Evolutionary conservation across 2,329 filamentous ascomycete genomes (phyloP).

Genomic region (Mycosphaerella sp.): DNA sequence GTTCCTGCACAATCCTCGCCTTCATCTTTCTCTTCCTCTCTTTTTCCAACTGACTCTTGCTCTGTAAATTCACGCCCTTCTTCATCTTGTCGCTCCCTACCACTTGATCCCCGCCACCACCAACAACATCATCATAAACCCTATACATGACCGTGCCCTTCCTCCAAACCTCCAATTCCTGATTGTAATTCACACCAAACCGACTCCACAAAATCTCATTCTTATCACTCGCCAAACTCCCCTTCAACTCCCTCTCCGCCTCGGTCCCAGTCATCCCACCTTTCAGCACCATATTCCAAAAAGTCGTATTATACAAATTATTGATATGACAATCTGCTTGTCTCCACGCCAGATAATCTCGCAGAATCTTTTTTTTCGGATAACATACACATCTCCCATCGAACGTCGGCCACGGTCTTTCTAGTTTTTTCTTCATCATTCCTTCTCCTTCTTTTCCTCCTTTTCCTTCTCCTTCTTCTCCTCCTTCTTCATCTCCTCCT

Average conservation of each 20-base stretch:
- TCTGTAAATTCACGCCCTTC: conserved; percentile 10
- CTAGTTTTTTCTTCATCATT: conserved; percentile 50
- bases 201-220: conserved; percentile 89
- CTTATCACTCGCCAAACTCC: conserved; percentile 79
- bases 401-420: conserved; percentile 76
- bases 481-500: conserved; percentile 20
- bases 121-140: conserved; percentile 33
- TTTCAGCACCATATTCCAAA: conserved; percentile 79
- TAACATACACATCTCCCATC: conserved; percentile 90
- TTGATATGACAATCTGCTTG: conserved; percentile 99
- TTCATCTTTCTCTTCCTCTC: conserved; percentile 75
- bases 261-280: conserved; percentile 70
- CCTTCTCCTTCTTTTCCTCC: conserved; percentile 20
- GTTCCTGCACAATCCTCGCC: conserved; percentile 72
- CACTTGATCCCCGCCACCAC: background rate
- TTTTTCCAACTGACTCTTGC: conserved; percentile 73
- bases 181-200: conserved; percentile 96
- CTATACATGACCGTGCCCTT: conserved; percentile 90
- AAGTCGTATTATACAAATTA: conserved; percentile 96
- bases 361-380: conserved; percentile 70
- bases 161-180: conserved; percentile 84
- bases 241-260: conserved; percentile 75
- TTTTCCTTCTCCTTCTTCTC: background rate
- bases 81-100: too few relatives aligned
- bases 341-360: conserved; percentile 95